Base-by-base conservation (phyloP, 768 basidiomycete genomes). In the Calocybe cyanea region DNA sequence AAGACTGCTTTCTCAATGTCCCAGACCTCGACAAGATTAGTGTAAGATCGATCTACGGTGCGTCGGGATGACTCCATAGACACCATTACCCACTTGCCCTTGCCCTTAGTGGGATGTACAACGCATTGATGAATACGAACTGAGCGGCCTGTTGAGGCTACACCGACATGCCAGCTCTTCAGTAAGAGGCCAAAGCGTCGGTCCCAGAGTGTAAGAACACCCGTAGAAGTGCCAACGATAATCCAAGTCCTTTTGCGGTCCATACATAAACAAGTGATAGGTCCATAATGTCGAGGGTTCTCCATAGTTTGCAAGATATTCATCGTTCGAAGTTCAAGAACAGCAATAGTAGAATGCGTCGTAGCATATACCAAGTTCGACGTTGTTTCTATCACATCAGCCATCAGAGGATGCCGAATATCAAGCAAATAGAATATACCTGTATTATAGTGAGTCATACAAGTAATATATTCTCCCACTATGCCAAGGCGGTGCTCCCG, bases 161-260 rank as follows among this genome's bases (percentile, higher is more conserved):
- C 70, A 8, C 82, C 82, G 6, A 82, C 82, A 57, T 82, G 80
- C 94, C 95, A 97, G 49, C 83, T 89, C 62, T 87, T 88, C 52
- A 98, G 72, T 3, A 87, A 69, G 15, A 97, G 70, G 1, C 94
- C 93, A 54, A 98, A 99, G 8, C 95, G 85, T 34, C 92, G 81
- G 66, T 99, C 96, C 93, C 94, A 99, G 2, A 99, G 73, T 0
- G 88, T 83, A 10, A 98, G 67, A 11, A 86, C 80, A 4, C 95
- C 96, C 1, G 78, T 80, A 2, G 86, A 80, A 1, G 95, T 96
- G 2, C 91, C 95, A 14, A 88, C 83, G 10, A 96, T 72, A 19
- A 95, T 73, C 95, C 95, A 98, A 4, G 87, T 78, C 19, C 77
- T 81, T 58, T 86, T 89, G 25, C 81, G 80, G 60, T 95, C 93